These are phyloP conservation scores for Euphrasia arctica DNA, from an alignment of 305 asterid species.

Conservation along the genomic window DNA sequence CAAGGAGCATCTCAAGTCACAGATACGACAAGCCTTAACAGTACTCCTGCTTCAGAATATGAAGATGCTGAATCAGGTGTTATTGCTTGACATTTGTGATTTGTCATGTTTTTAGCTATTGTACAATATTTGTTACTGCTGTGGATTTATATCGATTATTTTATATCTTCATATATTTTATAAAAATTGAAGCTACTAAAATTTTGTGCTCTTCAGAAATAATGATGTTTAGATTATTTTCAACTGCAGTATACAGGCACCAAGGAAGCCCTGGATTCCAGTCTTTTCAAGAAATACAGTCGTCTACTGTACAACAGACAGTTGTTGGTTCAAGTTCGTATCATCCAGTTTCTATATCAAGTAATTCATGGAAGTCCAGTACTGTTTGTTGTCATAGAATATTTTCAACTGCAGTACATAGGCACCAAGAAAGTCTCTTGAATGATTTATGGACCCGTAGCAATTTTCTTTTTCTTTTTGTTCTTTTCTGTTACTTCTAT, in stretches of 20 bases:
- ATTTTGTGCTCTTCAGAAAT: conserved; percentile 23
- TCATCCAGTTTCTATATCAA: conserved; percentile 36
- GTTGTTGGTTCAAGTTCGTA: conserved; percentile 43
- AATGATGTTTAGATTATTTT: conserved; percentile 28
- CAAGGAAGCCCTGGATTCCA: conserved; percentile 63
- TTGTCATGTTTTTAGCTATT: conserved; percentile 13
- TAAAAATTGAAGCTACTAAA: conserved; percentile 22
- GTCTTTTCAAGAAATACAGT: conserved; percentile 41
- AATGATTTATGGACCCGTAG: too few species aligned
- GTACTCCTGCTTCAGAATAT: conserved; percentile 66
- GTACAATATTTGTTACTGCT: not conserved
- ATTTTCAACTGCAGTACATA: not conserved
- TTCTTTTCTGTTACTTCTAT: not conserved
- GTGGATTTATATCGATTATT: conserved; percentile 8
- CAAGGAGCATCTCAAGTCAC: conserved; percentile 65
- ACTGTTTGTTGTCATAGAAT: conserved; percentile 11
- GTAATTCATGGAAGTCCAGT: conserved; percentile 30
- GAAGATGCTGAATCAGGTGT: conserved; percentile 96
- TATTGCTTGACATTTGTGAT: conserved; percentile 23
- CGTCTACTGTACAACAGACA: conserved; percentile 30
- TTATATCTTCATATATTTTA: conserved; percentile 12
- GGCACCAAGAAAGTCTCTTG: not conserved
- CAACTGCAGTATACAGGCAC: conserved; percentile 61
- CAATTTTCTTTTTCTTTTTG: not conserved
- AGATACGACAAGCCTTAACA: conserved; percentile 63